A percentile compares a stretch with the other conserved stretches of the same genome.
These are phyloP conservation scores for Coemansia sp. DNA, from an alignment of 192 early-diverging fungal genomes.

Conservation along the genomic window DNA sequence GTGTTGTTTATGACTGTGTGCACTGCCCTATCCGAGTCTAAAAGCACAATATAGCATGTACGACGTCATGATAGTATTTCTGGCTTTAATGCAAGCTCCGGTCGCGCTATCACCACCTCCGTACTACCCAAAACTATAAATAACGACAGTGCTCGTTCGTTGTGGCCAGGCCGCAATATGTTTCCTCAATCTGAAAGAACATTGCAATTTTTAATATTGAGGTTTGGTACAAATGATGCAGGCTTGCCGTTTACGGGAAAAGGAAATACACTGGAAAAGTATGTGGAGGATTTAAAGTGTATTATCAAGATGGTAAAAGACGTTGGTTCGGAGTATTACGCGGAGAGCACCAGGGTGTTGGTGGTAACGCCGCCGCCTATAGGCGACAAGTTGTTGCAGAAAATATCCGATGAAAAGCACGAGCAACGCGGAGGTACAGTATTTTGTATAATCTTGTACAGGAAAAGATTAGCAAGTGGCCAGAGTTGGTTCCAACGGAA, in stretches of 20 bases:
- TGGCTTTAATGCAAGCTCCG: slow-evolving; percentile 53
- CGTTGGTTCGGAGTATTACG: slow-evolving; percentile 54
- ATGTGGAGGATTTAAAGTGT: slow-evolving; percentile 58
- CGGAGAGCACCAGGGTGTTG: slow-evolving; percentile 63
- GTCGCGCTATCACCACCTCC: too few species aligned
- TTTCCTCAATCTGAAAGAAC: background rate
- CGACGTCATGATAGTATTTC: slow-evolving; percentile 41
- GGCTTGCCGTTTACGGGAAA: slow-evolving; percentile 51
- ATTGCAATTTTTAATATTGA: slow-evolving; percentile 14
- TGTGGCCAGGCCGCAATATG: slow-evolving; percentile 66
- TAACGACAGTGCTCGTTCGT: too few species aligned
- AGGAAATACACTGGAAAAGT: slow-evolving; percentile 61
- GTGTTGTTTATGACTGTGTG: background rate
- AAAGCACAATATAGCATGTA: slow-evolving; percentile 12
- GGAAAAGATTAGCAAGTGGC: too few species aligned
- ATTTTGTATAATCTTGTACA: too few species aligned
- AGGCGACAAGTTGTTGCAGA: slow-evolving; percentile 43
- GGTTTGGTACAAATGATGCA: slow-evolving; percentile 86
- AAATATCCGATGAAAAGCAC: too few species aligned
- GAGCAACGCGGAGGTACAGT: too few species aligned
- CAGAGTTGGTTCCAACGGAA: too few species aligned
- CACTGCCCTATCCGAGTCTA: background rate
- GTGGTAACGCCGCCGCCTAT: slow-evolving; percentile 71
- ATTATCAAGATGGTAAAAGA: slow-evolving; percentile 60
- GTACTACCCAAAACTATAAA: too few species aligned